A percentile compares a stretch with the other conserved stretches of the same genome.
Evolutionary conservation across 2,329 filamentous ascomycete genomes (phyloP).

Genomic region (Beauveria pseudobassiana): DNA sequence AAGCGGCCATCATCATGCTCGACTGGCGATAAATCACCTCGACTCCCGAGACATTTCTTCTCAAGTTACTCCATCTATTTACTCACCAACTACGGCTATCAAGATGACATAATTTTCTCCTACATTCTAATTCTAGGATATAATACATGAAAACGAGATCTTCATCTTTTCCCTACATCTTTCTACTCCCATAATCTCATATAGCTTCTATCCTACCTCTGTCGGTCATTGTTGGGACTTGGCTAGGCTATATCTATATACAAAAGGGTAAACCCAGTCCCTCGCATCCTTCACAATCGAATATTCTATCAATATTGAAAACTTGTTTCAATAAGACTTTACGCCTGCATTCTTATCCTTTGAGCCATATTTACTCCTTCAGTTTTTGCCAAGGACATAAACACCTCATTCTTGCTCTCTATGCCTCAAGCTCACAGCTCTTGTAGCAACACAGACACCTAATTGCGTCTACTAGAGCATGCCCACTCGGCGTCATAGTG

Average conservation of each 20-base stretch:
- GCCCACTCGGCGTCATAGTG: no score
- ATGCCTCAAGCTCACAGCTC: no score
- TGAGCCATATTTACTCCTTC: no score
- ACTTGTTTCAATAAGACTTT: no score
- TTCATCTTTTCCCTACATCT: background rate
- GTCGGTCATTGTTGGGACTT: background rate
- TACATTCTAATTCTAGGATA: background rate
- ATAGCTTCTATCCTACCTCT: background rate
- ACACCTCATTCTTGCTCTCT: no score
- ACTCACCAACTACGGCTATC: background rate
- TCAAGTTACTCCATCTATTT: background rate
- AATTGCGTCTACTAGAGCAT: no score
- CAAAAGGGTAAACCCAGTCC: background rate
- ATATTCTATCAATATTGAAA: background rate
- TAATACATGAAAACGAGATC: background rate
- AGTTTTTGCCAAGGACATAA: no score
- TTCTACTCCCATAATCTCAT: background rate
- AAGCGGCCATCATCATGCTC: no score
- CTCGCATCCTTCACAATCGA: background rate
- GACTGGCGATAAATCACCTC: background rate
- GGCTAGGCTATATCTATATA: background rate
- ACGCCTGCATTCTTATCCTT: no score
- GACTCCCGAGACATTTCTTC: background rate
- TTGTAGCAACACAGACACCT: no score
- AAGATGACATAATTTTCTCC: constrained; percentile 2